Base-by-base conservation (phyloP, 768 basidiomycete species). In the Austroboletus eburneus region DNA sequence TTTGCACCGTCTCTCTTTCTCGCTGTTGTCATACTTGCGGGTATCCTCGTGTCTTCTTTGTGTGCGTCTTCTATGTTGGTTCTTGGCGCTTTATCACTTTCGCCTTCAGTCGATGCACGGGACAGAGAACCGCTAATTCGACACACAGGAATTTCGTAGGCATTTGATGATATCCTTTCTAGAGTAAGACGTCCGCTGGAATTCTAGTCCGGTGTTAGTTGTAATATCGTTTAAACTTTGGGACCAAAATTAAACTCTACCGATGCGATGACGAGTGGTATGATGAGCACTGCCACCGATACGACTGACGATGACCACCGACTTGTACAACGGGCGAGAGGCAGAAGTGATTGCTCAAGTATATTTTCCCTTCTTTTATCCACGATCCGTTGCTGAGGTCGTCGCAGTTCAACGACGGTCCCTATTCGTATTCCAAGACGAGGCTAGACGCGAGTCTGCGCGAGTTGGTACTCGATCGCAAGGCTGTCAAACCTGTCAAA, bases 401-500 rank as follows among this genome's bases (percentile, higher is more conserved):
- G 13, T 10, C 34, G 69, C 14, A 81, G 79, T 63, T 88, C 79
- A 57, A 63, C 64, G 51, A 78, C 71, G 55, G 78, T n/a, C n/a
- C n/a, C 75, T 41, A 78, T 78, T 43, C 70, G 74, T 66, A 66
- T 17, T 68, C 62, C 6, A 62, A 61, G 40, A 56, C 56, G 20
- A 68, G 55, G 27, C 56, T 68, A 9, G 64, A 68, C 20, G 66
- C 65, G 38, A 67, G 65, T 43, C 52, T 64, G 41, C 79, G 84
- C 36, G 86, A 79, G 66, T 73, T 81, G 23, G 59, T 74, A 3
- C 43, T 40, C 2, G 68, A 75, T 6, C 71, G 72, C 17, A 75
- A 82, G 32, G 68, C 76, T 12, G 75, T 77, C 43, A 90, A 86
- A 56, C 68, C 80, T 0, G 16, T 46, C 45, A 68, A 68, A 27